Evolutionary conservation across 805 yeast genomes (phyloP), one percentile per base, ranked within the genome.

Genomic region (Myxozyma sirexii): DNA sequence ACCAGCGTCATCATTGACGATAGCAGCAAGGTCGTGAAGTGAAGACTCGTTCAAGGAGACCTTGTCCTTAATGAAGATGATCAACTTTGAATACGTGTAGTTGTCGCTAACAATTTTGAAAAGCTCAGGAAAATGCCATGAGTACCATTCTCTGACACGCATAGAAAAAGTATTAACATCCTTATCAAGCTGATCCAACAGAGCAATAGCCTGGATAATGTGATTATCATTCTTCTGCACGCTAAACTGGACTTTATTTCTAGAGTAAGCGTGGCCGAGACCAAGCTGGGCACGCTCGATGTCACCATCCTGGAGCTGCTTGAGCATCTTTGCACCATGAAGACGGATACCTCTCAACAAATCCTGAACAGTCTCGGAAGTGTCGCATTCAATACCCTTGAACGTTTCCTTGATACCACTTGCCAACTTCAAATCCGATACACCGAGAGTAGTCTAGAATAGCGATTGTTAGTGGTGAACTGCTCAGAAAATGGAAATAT

Each of bases 211-310:
- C 82, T 94, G 99, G 75, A 94, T 94, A 74, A 94, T 94, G 78
- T 94, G 99, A 83, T 94, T 94, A 78, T 94, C 99, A 77, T 94
- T 94, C 83, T 94, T 94, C 79, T 92, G 97, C 59, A 96, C 98
- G 53, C 96, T 88, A 76, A 94, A 94, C 93, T 94, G 94, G 75
- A 94, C 99, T 81, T 94, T 94, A 70, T 97, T 94, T 80, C 99
- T 86, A 61, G 98, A 94, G 81, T 94, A 94, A 70, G 99, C 99
- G 75, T 94, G 99, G 72, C 97, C 97, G 73, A 94, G 83, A 84
- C 99, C 99, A 70, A 94, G 84, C 80, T 94, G 98, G 48, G 99
- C 99, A 79, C 96, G 86, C 80, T 93, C 98, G 68, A 92, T 81
- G 76, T 94, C 99, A 73, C 97, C 97, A 49, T 86, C 87, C 76